Conservation (phyloP, 768 basidiomycete genomes). For the Pholiota conissans region DNA sequence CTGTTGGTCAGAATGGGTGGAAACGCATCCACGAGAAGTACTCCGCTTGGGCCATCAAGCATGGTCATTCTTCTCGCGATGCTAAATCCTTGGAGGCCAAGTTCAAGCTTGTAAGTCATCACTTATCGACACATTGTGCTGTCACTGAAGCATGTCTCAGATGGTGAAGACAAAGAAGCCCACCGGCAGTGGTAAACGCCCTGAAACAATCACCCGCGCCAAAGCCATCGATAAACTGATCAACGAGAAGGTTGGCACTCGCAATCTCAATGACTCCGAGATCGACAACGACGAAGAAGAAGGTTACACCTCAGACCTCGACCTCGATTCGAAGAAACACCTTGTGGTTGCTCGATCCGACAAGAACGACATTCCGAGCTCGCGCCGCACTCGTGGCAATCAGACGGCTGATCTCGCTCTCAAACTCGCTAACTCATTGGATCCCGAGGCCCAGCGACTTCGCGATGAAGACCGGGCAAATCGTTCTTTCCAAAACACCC, state of each 20-base stretch:
- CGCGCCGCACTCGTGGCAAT: constrained; percentile 8
- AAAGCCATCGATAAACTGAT: constrained; percentile 25
- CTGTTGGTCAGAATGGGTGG: constrained; percentile 5
- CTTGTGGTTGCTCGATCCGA: constrained; percentile 6
- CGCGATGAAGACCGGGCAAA: constrained; percentile 23
- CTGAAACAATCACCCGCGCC: constrained; percentile 20
- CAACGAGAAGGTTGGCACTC: constrained; percentile 20
- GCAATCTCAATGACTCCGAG: constrained; percentile 22
- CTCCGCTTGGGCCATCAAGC: neutral
- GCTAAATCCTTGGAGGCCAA: constrained; percentile 2
- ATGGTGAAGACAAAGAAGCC: constrained; percentile 21
- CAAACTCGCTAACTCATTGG: constrained; percentile 20
- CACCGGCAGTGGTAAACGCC: constrained; percentile 21
- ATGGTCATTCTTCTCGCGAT: constrained; percentile 1
- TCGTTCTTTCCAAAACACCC: constrained; percentile 23
- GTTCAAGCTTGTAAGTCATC: constrained; percentile 5
- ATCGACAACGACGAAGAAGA: neutral
- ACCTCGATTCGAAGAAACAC: neutral
- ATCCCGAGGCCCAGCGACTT: constrained; percentile 21
- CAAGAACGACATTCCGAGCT: constrained; percentile 8
- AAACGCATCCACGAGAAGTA: constrained; percentile 5
- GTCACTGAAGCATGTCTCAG: neutral
- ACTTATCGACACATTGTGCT: neutral
- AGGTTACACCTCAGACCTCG: no score
- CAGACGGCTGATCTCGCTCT: constrained; percentile 20